These are phyloP conservation scores for Malassezia caprae DNA, from an alignment of 1,284 basidiomycete species.

Conservation along the genomic window DNA sequence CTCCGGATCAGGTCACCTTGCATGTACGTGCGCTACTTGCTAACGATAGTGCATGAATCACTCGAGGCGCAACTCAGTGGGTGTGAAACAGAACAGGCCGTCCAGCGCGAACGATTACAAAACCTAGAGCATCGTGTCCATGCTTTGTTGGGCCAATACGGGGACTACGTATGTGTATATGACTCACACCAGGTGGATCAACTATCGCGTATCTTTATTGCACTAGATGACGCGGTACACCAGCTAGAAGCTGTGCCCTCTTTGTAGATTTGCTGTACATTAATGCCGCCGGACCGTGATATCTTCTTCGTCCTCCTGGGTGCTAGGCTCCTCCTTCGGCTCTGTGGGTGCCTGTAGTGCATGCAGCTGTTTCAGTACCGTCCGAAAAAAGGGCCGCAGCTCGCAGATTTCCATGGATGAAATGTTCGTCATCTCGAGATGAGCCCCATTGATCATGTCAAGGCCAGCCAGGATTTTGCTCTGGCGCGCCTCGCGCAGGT, in stretches of 20 bases:
- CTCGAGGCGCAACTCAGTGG: neutral
- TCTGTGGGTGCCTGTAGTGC: constrained; percentile 7
- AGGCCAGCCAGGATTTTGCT: constrained; percentile 82
- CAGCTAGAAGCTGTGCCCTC: constrained; percentile 1
- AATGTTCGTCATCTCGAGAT: constrained; percentile 55
- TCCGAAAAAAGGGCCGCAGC: constrained; percentile 36
- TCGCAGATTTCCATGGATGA: constrained; percentile 41
- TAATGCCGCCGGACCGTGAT: neutral
- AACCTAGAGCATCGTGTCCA: neutral
- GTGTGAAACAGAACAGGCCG: neutral
- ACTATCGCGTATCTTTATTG: constrained; percentile 11
- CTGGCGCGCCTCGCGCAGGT: constrained; percentile 84
- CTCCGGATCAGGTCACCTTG: constrained; percentile 3
- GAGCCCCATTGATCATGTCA: constrained; percentile 49
- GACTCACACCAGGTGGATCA: constrained; percentile 11
- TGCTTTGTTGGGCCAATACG: neutral
- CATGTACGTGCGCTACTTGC: neutral
- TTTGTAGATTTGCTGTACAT: neutral
- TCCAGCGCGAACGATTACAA: neutral
- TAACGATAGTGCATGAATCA: neutral
- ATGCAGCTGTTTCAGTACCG: constrained; percentile 34
- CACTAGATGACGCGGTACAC: neutral
- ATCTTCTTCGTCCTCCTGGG: constrained; percentile 2
- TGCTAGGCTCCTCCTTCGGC: neutral
- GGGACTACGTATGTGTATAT: constrained; percentile 2